phyloP scores from a whole-genome alignment of 2,329 filamentous ascomycete species.

The Periconia sp. region DNA sequence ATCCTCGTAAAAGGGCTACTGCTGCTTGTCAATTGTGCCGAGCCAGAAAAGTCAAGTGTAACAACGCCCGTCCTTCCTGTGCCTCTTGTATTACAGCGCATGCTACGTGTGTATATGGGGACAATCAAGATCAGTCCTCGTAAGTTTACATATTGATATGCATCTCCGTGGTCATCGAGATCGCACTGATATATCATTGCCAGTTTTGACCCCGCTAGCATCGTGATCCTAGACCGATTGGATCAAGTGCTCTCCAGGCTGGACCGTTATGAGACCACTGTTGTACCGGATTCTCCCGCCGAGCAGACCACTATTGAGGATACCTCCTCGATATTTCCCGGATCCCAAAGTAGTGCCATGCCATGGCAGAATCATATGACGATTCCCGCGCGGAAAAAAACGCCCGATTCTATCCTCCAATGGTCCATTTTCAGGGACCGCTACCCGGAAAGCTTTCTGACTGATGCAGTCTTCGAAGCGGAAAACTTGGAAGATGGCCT shows the following conservation, averaged over 20 bases:
- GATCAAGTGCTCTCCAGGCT: conserved; percentile 2
- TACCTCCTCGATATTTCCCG: neutral
- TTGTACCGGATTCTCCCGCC: too few species aligned
- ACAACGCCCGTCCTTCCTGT: conserved; percentile 2
- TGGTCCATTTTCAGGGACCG: neutral
- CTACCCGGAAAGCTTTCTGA: neutral
- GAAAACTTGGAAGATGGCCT: neutral
- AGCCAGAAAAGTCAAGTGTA: conserved; percentile 1
- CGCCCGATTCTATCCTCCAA: neutral
- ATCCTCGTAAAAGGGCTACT: conserved; percentile 1
- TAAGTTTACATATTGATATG: too few species aligned
- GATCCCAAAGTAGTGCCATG: neutral
- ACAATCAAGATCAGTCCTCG: neutral
- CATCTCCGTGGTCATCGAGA: neutral
- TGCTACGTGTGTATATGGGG: neutral
- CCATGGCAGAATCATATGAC: neutral
- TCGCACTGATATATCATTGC: neutral
- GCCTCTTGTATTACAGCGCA: neutral
- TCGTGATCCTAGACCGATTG: conserved; percentile 1
- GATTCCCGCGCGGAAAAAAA: neutral
- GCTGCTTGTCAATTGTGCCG: conserved; percentile 1
- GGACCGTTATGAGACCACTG: neutral
- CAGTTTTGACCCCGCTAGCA: conserved; percentile 3
- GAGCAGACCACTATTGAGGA: neutral
- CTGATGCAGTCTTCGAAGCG: neutral